Evolutionary conservation across 805 yeast genomes (phyloP).

Genomic region (Zygoascus ofunaensis): DNA sequence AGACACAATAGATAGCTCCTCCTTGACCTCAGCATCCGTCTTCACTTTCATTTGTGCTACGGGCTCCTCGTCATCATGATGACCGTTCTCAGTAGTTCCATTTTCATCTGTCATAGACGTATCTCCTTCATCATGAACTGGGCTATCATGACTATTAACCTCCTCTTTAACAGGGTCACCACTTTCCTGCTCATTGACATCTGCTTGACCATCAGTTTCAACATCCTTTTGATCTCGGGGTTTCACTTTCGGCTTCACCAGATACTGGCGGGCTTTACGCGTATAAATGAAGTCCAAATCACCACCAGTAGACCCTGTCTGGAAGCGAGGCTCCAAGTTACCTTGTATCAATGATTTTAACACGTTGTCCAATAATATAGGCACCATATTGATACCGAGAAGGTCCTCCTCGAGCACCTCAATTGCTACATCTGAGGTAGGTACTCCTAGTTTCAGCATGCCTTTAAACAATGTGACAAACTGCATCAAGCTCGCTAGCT

Average conservation of each 20-base stretch:
- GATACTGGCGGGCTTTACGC: conserved; percentile 6
- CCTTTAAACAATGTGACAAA: conserved; percentile 22
- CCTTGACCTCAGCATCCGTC: not conserved
- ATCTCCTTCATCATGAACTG: not conserved
- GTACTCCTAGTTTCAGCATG: conserved; percentile 17
- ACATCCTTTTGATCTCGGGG: not conserved
- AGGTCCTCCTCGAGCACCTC: conserved; percentile 27
- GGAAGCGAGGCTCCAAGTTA: conserved; percentile 5
- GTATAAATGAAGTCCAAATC: conserved; percentile 12
- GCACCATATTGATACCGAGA: conserved; percentile 19
- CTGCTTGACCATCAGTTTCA: not conserved
- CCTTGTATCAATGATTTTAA: conserved; percentile 7
- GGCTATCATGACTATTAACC: no score
- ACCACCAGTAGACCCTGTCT: conserved; percentile 6
- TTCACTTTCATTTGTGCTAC: not conserved
- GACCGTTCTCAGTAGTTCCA: not conserved
- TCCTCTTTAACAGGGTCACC: not conserved
- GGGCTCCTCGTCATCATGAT: not conserved
- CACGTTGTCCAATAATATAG: conserved; percentile 10
- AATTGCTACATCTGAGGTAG: conserved; percentile 20
- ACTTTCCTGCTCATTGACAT: not conserved
- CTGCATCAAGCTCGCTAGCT: conserved; percentile 23
- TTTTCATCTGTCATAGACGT: not conserved
- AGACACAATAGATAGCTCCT: conserved; percentile 1
- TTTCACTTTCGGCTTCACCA: not conserved